Evolutionary conservation across 257 asterid genomes (phyloP), one percentile per base, ranked within the genome.

Genomic region (Cinchona pubescens): DNA sequence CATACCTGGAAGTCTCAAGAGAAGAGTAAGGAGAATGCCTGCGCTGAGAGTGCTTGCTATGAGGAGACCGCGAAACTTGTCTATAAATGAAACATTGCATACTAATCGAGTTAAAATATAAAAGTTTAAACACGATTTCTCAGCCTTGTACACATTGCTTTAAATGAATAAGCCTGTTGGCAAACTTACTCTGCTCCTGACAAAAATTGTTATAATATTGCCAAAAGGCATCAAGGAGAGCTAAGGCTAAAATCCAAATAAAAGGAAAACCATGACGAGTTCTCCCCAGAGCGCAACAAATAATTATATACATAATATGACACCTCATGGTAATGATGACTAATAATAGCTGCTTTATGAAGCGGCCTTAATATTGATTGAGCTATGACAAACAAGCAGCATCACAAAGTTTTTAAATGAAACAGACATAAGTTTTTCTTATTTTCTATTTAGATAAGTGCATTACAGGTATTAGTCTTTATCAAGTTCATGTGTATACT

Each of bases 21-120:
- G 97, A 90, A 90, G 96, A 85, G 87, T 88, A 88, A 85, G 96
- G 92, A 83, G 93, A 92, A 88, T 86, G 97, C 89, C 95, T 90
- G 94, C 89, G 96, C 93, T 90, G 96, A 86, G 97, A 89, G 80
- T 89, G 97, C 97, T 86, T 92, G 96, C 97, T 92, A 93, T 88
- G 98, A 83, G 97, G 97, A 85, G 98, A 94, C 91, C 93, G 85
- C 89, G 92, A 89, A 86, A 90, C 92, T 76, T 90, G 97, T 90
- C 97, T 92, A 92, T 81, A 92, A 87, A 87, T 84, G 86, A 88
- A 90, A 91, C 88, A 88, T 88, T 88, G 76, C 90, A 88, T 87
- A 75, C 98, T 89, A 89, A 84, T 85, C 76, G 86, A 92, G 92
- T 85, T 60, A 81, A 73, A 32, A 71, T 75, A 81, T 63, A 81